These are phyloP conservation scores for Arthroderma uncinatum DNA, from an alignment of 2,329 filamentous ascomycete genomes.

Conservation along the genomic window DNA sequence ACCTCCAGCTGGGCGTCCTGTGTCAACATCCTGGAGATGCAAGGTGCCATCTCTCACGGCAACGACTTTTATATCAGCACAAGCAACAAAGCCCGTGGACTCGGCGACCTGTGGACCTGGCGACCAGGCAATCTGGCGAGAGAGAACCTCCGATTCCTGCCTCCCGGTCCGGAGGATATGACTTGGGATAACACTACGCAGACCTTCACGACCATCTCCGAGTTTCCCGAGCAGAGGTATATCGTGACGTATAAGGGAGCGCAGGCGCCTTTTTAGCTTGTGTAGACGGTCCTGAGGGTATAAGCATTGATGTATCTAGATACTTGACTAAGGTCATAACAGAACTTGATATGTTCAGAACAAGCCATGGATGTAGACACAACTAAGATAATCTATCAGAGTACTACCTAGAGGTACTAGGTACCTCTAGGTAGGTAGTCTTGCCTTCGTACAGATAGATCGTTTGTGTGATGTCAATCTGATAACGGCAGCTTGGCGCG, in stretches of 20 bases:
- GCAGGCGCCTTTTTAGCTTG: neutral
- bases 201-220: constrained; percentile 20
- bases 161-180: constrained; percentile 25
- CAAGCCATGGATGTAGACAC: too few species aligned
- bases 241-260: constrained; percentile 7
- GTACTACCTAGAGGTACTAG: too few species aligned
- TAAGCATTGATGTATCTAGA: too few species aligned
- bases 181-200: constrained; percentile 22
- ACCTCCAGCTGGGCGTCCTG: constrained; percentile 24
- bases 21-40: constrained; percentile 24
- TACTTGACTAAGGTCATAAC: too few species aligned
- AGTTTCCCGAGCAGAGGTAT: constrained; percentile 20
- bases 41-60: constrained; percentile 26
- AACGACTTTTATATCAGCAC: constrained; percentile 26
- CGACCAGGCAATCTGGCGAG: constrained; percentile 19
- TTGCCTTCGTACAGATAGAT: too few species aligned
- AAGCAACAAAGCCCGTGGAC: constrained; percentile 21
- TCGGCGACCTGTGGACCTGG: constrained; percentile 27
- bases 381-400: too few species aligned
- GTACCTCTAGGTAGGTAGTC: too few species aligned
- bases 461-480: too few species aligned
- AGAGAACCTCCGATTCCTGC: constrained; percentile 17
- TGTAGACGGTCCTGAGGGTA: too few species aligned
- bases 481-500: too few species aligned
- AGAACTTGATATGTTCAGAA: too few species aligned